Evolutionary conservation across 2,329 filamentous ascomycete genomes (phyloP).

Genomic region (Ceratocystis cacaofunesta): DNA sequence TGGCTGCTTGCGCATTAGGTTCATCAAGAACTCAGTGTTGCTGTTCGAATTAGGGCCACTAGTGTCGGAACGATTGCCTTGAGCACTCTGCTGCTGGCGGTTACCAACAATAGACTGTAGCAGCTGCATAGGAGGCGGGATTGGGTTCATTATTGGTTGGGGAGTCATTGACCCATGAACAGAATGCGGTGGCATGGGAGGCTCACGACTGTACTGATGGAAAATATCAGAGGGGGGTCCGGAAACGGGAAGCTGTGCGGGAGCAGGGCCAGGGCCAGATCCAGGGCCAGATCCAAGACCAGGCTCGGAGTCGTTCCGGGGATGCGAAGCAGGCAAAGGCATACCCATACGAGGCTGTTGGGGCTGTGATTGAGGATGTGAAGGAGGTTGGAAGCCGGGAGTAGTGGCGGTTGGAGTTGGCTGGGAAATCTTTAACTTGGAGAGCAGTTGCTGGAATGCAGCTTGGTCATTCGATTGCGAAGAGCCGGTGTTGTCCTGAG

Average conservation of each 20-base stretch:
- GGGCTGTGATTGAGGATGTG: constrained; percentile 27
- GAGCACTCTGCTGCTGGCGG: constrained; percentile 14
- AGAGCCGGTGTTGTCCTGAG: constrained; percentile 31
- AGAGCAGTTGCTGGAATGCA: constrained; percentile 67
- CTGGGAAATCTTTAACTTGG: constrained; percentile 56
- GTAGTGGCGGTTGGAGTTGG: constrained; percentile 31
- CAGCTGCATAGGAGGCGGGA: constrained; percentile 41
- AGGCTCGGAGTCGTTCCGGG: constrained; percentile 9
- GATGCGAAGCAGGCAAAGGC: constrained; percentile 9
- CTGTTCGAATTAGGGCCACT: constrained; percentile 29
- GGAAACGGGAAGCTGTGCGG: not conserved
- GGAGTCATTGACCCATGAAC: constrained; percentile 40
- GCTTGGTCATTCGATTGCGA: constrained; percentile 48
- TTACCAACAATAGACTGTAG: constrained; percentile 46
- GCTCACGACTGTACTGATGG: constrained; percentile 23
- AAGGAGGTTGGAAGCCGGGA: constrained; percentile 19
- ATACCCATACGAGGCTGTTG: constrained; percentile 24
- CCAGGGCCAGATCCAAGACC: not conserved
- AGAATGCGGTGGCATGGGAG: constrained; percentile 21
- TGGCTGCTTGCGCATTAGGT: constrained; percentile 50
- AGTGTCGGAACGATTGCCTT: constrained; percentile 11
- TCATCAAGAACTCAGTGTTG: constrained; percentile 74
- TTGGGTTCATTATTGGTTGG: constrained; percentile 31
- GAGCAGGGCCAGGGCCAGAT: not conserved
- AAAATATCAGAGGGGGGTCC: constrained; percentile 12